Evolutionary conservation across 225 moss, liverwort and hornwort genomes (phyloP), one percentile per base, ranked within the genome.

Genomic region (Neckera pumila): DNA sequence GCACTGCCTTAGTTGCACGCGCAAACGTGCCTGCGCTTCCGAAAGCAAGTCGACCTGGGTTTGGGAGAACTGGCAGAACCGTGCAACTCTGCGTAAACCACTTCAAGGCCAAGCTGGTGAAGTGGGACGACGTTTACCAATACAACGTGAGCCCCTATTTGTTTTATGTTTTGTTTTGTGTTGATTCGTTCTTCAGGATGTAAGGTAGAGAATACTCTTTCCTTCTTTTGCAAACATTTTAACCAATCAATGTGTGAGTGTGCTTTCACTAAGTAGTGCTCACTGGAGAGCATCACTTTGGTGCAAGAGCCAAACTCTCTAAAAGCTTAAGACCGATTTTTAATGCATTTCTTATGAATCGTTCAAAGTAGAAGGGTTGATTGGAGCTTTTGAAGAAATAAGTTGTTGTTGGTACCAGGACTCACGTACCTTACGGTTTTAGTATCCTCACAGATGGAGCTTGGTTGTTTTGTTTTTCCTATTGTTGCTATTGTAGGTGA

Each of bases 41-140:
- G 22, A 92, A 92, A 79, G 93, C 93, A 11, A 77, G 43, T 31
- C 63, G 94, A 40, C 84, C 91, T 31, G 89, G 90, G 11, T 94
- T 86, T 38, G 93, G 94, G 15, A 80, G 3, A 42, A 28, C 2
- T 21, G 94, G 94, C 25, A 64, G 51, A 36, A 2, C 25, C 18
- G 86, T 86, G 34, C 40, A 73, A 43, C 76, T 94, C 36, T 84
- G 47, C 81, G 91, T 86, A 11, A 98, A 98, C 88, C 97, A 98
- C 87, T 97, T 97, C 88, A 88, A 85, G 87, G 92, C 95, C 47
- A 83, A 82, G 61, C 71, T 97, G 71, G 82, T 62, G 42, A 96
- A 95, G 38, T 92, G 93, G 75, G 95, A 92, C 15, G 98, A 97
- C 14, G 97, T 97, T 15, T 95, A 77, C 33, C 98, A 98, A 1